phyloP scores from a whole-genome alignment of 2,329 filamentous ascomycete species.

The Fusarium xylarioides region DNA sequence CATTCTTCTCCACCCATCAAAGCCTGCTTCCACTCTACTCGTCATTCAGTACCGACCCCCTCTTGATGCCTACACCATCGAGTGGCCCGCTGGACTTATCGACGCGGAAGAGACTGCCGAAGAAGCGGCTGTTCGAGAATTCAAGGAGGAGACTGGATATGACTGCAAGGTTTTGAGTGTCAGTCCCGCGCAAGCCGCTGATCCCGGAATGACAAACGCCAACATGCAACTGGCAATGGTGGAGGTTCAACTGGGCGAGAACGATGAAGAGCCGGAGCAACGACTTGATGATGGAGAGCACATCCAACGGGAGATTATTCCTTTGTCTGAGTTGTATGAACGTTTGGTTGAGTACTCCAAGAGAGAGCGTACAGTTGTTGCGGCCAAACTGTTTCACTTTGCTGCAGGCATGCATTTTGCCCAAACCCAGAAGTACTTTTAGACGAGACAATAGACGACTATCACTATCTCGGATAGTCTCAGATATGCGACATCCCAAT shows the following conservation, averaged over 20 bases:
- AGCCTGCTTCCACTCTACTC: conserved; percentile 39
- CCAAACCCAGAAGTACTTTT: conserved; percentile 42
- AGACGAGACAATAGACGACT: neutral
- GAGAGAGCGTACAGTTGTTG: conserved; percentile 36
- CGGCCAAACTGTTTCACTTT: conserved; percentile 42
- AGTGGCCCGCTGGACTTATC: conserved; percentile 41
- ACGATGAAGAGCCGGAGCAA: conserved; percentile 35
- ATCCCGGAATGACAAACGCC: conserved; percentile 41
- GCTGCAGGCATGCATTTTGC: conserved; percentile 43
- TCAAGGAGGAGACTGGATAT: conserved; percentile 42
- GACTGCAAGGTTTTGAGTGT: conserved; percentile 37
- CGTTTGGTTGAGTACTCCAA: conserved; percentile 41
- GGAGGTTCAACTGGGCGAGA: conserved; percentile 34
- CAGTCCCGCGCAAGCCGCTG: conserved; percentile 36
- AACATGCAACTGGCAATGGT: conserved; percentile 43
- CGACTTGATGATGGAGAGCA: conserved; percentile 40
- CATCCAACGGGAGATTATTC: conserved; percentile 38
- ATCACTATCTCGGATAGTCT: neutral
- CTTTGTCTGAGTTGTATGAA: conserved; percentile 36
- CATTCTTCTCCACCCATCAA: conserved; percentile 38
- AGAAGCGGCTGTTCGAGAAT: conserved; percentile 38
- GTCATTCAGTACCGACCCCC: conserved; percentile 42
- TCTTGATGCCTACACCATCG: conserved; percentile 40
- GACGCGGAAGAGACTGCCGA: conserved; percentile 40
- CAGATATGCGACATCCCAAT: neutral